Percentiles rank a stretch among this genome's conserved stretches.
Conservation (phyloP, 2,329 filamentous ascomycete genomes). For the Massarina eburnea region DNA sequence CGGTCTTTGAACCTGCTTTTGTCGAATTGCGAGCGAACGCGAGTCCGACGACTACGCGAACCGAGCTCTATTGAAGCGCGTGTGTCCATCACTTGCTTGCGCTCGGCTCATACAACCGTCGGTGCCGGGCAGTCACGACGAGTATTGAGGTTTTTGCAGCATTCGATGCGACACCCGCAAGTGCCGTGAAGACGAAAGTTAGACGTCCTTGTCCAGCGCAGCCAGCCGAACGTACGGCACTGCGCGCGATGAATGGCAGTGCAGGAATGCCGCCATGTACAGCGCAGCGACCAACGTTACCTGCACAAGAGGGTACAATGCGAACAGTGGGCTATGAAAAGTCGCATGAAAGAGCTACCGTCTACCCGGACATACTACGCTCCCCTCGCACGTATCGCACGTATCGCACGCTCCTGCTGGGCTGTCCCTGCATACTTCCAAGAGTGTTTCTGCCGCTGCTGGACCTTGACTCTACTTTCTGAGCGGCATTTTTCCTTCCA, state of each 20-base stretch:
- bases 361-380: not conserved
- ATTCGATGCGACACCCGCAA: constrained; percentile 35
- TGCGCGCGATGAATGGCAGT: constrained; percentile 7
- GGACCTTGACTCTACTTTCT: constrained; percentile 26
- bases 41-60: constrained; percentile 33
- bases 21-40: constrained; percentile 34
- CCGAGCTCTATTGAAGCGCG: constrained; percentile 17
- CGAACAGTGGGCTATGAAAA: constrained; percentile 4
- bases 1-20: constrained; percentile 45
- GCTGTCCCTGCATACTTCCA: constrained; percentile 14
- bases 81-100: constrained; percentile 30
- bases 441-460: constrained; percentile 16
- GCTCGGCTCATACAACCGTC: constrained; percentile 27
- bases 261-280: constrained; percentile 6
- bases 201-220: constrained; percentile 20
- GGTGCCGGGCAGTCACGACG: constrained; percentile 36
- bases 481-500: constrained; percentile 24
- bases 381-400: constrained; percentile 10
- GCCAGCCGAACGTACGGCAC: constrained; percentile 10
- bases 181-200: constrained; percentile 29
- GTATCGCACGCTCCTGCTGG: constrained; percentile 8
- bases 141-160: constrained; percentile 33
- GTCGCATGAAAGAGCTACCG: constrained; percentile 2
- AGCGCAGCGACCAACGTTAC: constrained; percentile 13
- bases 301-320: constrained; percentile 3